These are phyloP conservation scores for Neurospora discreta DNA, from an alignment of 495 filamentous ascomycete genomes.

Conservation along the genomic window DNA sequence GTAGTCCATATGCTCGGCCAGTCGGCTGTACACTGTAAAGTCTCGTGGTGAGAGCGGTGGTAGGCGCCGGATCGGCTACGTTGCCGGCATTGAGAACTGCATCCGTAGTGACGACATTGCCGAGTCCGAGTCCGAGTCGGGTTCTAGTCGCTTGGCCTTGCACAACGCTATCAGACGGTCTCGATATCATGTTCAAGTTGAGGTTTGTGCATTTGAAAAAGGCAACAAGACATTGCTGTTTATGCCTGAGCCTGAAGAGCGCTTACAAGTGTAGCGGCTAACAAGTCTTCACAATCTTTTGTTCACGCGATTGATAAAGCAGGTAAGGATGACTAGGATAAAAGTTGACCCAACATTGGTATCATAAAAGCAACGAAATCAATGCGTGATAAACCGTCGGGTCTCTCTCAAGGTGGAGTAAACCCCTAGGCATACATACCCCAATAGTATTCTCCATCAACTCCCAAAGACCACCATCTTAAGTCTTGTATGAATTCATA, in stretches of 20 bases:
- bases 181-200: not conserved
- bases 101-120: not conserved
- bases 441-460: not conserved
- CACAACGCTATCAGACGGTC: not conserved
- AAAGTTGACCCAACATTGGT: not conserved
- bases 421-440: not conserved
- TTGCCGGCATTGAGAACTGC: not conserved
- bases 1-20: constrained; percentile 69
- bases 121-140: not conserved
- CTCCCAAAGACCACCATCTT: not conserved
- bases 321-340: not conserved
- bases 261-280: not conserved
- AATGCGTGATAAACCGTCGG: not conserved
- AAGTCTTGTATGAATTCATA: not conserved
- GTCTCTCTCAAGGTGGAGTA: not conserved
- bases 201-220: not conserved
- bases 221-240: not conserved
- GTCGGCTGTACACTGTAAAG: constrained; percentile 48
- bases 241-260: not conserved
- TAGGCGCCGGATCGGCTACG: constrained; percentile 5
- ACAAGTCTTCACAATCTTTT: not conserved
- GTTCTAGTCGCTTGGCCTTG: not conserved
- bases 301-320: not conserved
- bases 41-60: constrained; percentile 16
- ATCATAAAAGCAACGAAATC: not conserved